Conservation (phyloP, 768 basidiomycete species). For the Pleurotus pulmonarius region DNA sequence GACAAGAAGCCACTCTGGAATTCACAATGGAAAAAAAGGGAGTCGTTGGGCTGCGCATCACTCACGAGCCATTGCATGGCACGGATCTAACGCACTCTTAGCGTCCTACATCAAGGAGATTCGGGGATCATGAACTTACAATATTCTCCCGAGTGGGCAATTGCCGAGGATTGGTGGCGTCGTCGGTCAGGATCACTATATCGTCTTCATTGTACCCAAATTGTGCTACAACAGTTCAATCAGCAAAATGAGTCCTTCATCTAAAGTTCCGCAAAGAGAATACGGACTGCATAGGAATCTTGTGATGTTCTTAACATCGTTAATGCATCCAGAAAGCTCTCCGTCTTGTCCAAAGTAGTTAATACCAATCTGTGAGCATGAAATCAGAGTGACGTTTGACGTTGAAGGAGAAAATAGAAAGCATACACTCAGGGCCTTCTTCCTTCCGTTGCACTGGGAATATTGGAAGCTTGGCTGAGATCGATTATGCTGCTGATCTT, state of each 20-base stretch:
- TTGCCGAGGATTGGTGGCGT: constrained; percentile 54
- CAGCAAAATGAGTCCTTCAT: neutral
- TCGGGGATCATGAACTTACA: constrained; percentile 28
- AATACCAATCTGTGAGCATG: constrained; percentile 68
- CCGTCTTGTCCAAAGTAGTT: constrained; percentile 72
- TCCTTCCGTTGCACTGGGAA: constrained; percentile 83
- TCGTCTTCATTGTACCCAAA: constrained; percentile 75
- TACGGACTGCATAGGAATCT: constrained; percentile 66
- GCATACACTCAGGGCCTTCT: constrained; percentile 84
- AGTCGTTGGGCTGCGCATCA: constrained; percentile 76
- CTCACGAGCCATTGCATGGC: constrained; percentile 91
- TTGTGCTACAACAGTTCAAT: constrained; percentile 31
- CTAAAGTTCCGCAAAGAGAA: neutral
- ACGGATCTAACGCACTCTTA: constrained; percentile 38
- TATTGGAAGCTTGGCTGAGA: constrained; percentile 76
- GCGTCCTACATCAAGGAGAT: neutral
- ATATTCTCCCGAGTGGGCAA: constrained; percentile 83
- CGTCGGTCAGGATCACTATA: constrained; percentile 85
- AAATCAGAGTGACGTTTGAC: constrained; percentile 3
- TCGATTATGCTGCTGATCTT: constrained; percentile 37
- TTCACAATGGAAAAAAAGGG: constrained; percentile 88
- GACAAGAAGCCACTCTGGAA: neutral
- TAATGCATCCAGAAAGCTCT: constrained; percentile 81
- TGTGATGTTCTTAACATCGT: constrained; percentile 81
- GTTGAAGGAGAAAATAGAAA: neutral